These are phyloP conservation scores for Lactarius hengduanensis DNA, from an alignment of 768 basidiomycete genomes.

Conservation along the genomic window DNA sequence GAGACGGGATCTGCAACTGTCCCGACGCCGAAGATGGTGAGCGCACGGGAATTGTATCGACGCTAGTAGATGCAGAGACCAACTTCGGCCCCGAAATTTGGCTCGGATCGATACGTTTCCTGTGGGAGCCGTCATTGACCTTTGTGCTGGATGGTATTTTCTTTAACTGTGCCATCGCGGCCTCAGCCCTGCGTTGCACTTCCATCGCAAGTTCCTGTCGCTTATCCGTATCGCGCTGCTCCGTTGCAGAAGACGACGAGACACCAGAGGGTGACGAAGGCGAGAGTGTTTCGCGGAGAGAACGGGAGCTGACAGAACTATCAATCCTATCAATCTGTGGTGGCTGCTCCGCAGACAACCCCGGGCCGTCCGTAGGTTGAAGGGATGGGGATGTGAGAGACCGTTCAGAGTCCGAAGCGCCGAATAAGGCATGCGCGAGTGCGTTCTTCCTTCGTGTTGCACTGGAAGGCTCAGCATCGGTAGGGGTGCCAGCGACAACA, in stretches of 20 bases:
- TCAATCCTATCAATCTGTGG: slow-evolving; percentile 43
- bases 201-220: slow-evolving; percentile 25
- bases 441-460: slow-evolving; percentile 59
- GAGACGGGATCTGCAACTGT: slow-evolving; percentile 23
- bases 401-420: slow-evolving; percentile 43
- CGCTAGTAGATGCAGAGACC: slow-evolving; percentile 42
- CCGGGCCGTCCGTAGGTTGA: slow-evolving; percentile 34
- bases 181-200: slow-evolving; percentile 27
- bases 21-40: slow-evolving; percentile 31
- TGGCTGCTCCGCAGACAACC: slow-evolving; percentile 52
- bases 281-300: slow-evolving; percentile 44
- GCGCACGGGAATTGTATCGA: slow-evolving; percentile 36
- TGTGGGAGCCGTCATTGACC: slow-evolving; percentile 30
- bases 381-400: slow-evolving; percentile 36
- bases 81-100: slow-evolving; percentile 44
- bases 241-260: slow-evolving; percentile 8
- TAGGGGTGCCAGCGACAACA: slow-evolving; percentile 40
- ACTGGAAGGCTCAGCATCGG: slow-evolving; percentile 33
- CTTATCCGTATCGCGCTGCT: slow-evolving; percentile 20
- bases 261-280: slow-evolving; percentile 31
- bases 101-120: slow-evolving; percentile 38
- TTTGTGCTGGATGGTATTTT: slow-evolving; percentile 42
- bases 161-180: slow-evolving; percentile 44
- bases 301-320: slow-evolving; percentile 43
- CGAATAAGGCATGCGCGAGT: slow-evolving; percentile 76